Percentiles rank a stretch among this genome's conserved stretches.
phyloP scores from a whole-genome alignment of 2,329 filamentous ascomycete genomes.

The Clonostachys rhizophaga region DNA sequence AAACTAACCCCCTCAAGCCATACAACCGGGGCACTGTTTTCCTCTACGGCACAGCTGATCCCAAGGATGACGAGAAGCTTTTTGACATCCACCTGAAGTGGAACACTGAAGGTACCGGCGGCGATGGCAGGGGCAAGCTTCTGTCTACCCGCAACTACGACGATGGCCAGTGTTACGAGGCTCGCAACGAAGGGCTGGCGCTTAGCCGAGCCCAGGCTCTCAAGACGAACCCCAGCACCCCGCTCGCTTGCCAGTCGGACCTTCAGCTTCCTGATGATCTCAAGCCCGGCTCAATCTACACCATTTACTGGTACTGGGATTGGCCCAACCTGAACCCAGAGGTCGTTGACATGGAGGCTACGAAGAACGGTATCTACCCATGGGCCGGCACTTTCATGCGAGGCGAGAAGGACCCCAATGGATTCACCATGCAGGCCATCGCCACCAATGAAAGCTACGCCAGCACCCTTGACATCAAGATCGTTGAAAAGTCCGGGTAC shows the following conservation, averaged over 20 bases:
- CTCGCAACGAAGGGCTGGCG: slow-evolving; percentile 55
- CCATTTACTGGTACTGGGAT: slow-evolving; percentile 96
- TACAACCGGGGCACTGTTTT: slow-evolving; percentile 66
- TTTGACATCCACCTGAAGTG: slow-evolving; percentile 70
- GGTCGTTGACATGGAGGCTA: slow-evolving; percentile 30
- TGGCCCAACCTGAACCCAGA: slow-evolving; percentile 63
- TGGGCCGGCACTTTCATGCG: slow-evolving; percentile 34
- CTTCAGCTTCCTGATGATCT: slow-evolving; percentile 67
- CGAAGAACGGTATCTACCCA: slow-evolving; percentile 32
- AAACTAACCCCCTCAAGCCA: slow-evolving; percentile 54
- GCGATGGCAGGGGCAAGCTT: slow-evolving; percentile 71
- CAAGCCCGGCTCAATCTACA: slow-evolving; percentile 61
- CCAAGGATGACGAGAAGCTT: slow-evolving; percentile 42
- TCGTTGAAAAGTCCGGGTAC: slow-evolving; percentile 15
- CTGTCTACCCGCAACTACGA: slow-evolving; percentile 79
- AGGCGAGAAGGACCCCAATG: slow-evolving; percentile 26
- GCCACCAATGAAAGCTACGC: slow-evolving; percentile 33
- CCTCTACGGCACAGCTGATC: slow-evolving; percentile 65
- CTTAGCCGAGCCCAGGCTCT: slow-evolving; percentile 51
- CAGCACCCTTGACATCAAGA: slow-evolving; percentile 32
- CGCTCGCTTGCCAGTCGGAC: slow-evolving; percentile 78
- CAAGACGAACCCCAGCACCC: slow-evolving; percentile 47
- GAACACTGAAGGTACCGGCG: slow-evolving; percentile 76
- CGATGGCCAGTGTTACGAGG: slow-evolving; percentile 85
- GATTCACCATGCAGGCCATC: slow-evolving; percentile 25